Conservation (phyloP, 805 yeast genomes). For the Ogataea dorogensis region DNA sequence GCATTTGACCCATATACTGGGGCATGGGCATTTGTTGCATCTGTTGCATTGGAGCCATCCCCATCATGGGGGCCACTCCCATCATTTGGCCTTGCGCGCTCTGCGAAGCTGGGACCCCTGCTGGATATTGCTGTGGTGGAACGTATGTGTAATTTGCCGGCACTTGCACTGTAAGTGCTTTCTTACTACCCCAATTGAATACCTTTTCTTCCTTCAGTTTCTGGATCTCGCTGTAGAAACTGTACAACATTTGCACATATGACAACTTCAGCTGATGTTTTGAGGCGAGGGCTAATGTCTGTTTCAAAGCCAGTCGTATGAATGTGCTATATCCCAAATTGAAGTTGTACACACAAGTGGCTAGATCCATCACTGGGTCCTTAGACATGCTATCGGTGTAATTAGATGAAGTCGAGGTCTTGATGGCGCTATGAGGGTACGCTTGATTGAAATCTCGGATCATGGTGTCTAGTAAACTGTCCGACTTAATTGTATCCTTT, state of each 20-base stretch:
- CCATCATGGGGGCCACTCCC: constrained; percentile 4
- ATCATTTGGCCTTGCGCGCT: constrained; percentile 1
- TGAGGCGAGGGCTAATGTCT: constrained; percentile 18
- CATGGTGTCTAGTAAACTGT: constrained; percentile 19
- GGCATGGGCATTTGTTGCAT: too few species aligned
- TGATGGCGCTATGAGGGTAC: constrained; percentile 17
- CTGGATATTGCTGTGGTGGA: constrained; percentile 6
- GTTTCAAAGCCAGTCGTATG: constrained; percentile 22
- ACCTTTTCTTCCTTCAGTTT: constrained; percentile 12
- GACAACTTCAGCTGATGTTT: constrained; percentile 18
- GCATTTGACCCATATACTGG: too few species aligned
- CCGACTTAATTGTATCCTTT: constrained; percentile 13
- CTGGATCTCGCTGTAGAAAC: constrained; percentile 24
- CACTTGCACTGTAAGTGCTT: constrained; percentile 2
- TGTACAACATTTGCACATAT: constrained; percentile 22
- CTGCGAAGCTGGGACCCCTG: background rate
- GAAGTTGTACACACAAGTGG: constrained; percentile 25
- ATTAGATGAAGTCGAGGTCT: constrained; percentile 8
- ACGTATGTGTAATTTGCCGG: background rate
- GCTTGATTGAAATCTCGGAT: constrained; percentile 26
- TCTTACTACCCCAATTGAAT: constrained; percentile 24
- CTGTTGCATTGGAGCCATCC: too few species aligned
- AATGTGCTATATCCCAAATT: constrained; percentile 18
- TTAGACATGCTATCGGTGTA: constrained; percentile 6
- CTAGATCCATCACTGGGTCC: constrained; percentile 13